Conservation (phyloP, 2,329 filamentous ascomycete genomes). For the Monosporascus sp. region DNA sequence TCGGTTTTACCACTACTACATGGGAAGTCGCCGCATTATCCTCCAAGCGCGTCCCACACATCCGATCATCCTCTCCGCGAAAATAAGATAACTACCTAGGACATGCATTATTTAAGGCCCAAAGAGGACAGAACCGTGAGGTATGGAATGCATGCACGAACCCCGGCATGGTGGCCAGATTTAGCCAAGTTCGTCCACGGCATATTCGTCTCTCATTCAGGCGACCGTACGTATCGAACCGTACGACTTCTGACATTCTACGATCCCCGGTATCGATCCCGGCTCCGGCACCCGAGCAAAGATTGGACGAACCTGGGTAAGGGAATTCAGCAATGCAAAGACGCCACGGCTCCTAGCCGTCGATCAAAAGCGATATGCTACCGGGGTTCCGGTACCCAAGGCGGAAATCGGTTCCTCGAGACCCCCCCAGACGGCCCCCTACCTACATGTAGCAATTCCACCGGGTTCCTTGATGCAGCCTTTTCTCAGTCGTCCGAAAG, state of each 20-base stretch:
- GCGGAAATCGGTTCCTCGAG: slow-evolving; percentile 11
- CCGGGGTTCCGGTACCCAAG: slow-evolving; percentile 12
- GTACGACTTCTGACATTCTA: neutral
- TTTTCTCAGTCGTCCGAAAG: slow-evolving; percentile 1
- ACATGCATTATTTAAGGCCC: neutral
- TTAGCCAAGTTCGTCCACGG: no score
- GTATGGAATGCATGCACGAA: neutral
- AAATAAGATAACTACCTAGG: no score
- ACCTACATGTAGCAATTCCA: neutral
- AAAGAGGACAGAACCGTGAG: neutral
- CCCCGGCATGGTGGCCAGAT: neutral
- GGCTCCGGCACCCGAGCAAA: neutral
- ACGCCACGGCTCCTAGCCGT: slow-evolving; percentile 3
- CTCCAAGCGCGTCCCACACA: neutral
- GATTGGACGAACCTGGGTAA: neutral
- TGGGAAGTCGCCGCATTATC: neutral
- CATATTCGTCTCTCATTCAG: no score
- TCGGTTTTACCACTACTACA: neutral
- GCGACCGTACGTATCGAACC: no score
- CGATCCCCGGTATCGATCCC: neutral
- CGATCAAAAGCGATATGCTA: slow-evolving; percentile 23
- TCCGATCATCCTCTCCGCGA: no score
- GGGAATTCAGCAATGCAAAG: neutral
- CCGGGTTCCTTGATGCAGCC: slow-evolving; percentile 2
- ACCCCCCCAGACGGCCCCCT: neutral